Conservation (phyloP, 2,329 filamentous ascomycete species). For the Neonectria ditissima region DNA sequence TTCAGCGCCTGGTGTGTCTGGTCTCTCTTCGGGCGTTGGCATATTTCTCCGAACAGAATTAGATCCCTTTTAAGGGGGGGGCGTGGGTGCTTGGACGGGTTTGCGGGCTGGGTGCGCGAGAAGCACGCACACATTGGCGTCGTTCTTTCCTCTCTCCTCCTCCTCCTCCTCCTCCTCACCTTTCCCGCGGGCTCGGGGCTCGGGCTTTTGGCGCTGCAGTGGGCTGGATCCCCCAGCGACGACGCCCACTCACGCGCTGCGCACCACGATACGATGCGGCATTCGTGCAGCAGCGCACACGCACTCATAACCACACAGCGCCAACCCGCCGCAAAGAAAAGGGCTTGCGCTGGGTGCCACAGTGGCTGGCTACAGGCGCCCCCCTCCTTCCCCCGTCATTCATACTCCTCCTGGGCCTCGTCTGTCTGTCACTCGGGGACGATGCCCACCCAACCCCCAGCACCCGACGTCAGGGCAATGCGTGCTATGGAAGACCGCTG, state of each 20-base stretch:
- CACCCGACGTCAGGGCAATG: not conserved
- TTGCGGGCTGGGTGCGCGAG: not conserved
- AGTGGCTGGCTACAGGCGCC: not conserved
- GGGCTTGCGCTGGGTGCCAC: not conserved
- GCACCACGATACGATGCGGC: not conserved
- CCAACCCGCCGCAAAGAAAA: not conserved
- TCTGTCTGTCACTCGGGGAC: not conserved
- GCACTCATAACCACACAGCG: not conserved
- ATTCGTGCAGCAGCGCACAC: not conserved
- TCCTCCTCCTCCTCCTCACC: too few species aligned
- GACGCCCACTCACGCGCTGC: constrained; percentile 1
- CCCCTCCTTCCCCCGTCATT: too few species aligned
- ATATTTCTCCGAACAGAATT: constrained; percentile 43
- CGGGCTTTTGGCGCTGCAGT: constrained; percentile 3
- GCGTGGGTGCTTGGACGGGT: too few species aligned
- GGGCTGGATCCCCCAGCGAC: constrained; percentile 7
- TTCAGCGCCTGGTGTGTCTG: not conserved
- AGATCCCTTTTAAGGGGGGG: constrained; percentile 29
- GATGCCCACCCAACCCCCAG: not conserved
- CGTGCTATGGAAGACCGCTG: not conserved
- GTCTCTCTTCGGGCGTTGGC: constrained; percentile 10
- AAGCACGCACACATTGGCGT: not conserved
- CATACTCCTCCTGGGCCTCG: too few species aligned
- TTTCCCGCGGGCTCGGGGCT: constrained; percentile 7
- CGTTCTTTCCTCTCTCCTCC: not conserved